These are phyloP conservation scores for Cystobasidiopsis lactophilus DNA, from an alignment of 768 basidiomycete genomes.

Conservation along the genomic window DNA sequence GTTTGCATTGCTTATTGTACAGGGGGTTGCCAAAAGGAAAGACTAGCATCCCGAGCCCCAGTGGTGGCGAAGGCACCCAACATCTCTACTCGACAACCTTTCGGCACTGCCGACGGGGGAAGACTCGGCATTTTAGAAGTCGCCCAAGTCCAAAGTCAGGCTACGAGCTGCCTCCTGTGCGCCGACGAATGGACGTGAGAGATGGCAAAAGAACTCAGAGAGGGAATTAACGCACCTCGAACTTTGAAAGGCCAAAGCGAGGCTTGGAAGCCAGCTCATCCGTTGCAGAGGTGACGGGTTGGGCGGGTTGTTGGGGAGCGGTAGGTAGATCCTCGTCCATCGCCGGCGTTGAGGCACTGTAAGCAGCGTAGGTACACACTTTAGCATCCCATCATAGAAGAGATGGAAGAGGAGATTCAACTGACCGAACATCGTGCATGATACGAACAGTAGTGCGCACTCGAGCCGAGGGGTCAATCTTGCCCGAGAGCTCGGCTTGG, in stretches of 20 bases:
- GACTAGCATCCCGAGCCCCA: too few relatives aligned
- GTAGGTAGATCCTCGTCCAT: not conserved
- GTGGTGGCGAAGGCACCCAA: too few relatives aligned
- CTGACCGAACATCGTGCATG: not conserved
- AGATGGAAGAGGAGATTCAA: not conserved
- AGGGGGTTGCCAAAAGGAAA: too few relatives aligned
- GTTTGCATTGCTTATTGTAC: too few relatives aligned
- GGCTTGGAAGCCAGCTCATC: not conserved
- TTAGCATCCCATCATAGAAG: too few relatives aligned
- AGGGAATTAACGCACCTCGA: not conserved
- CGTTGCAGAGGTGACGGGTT: not conserved
- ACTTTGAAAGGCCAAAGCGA: not conserved
- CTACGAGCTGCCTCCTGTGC: not conserved
- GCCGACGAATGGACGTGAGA: too few relatives aligned
- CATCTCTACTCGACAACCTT: too few relatives aligned
- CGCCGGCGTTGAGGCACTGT: not conserved
- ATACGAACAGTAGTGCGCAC: not conserved
- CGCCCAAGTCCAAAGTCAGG: not conserved
- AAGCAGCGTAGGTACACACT: too few relatives aligned
- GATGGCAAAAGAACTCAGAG: not conserved
- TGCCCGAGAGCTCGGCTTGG: slow-evolving; percentile 10
- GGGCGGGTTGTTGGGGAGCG: not conserved
- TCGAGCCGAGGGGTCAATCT: not conserved
- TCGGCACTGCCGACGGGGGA: too few relatives aligned
- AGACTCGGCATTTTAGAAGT: not conserved